A percentile compares a stretch with the other conserved stretches of the same genome.
Evolutionary conservation across 352 stramenopile species (phyloP).

Genomic region (Thalassiosira pacifica): DNA sequence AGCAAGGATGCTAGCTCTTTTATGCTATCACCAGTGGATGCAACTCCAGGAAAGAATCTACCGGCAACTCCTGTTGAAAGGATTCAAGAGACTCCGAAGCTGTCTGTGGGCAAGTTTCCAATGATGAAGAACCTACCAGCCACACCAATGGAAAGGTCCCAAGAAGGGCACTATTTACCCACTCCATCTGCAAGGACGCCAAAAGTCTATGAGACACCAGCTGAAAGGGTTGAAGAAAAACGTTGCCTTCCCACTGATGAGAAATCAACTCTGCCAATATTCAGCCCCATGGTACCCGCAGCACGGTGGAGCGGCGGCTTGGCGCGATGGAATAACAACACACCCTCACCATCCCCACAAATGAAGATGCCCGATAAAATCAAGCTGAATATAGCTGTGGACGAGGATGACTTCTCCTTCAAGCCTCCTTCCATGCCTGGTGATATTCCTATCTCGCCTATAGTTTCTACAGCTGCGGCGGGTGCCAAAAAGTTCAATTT

Average conservation of each 20-base stretch:
- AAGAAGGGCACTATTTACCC: constrained; percentile 8
- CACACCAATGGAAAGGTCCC: background rate
- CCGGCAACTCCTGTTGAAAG: no score
- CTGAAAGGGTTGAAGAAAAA: background rate
- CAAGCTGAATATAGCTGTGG: constrained; percentile 40
- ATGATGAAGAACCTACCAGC: background rate
- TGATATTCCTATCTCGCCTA: constrained; percentile 47
- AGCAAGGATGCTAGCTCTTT: constrained; percentile 23
- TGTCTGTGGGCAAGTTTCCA: background rate
- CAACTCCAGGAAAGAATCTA: background rate
- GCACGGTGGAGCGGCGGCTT: constrained; percentile 58
- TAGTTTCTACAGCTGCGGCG: constrained; percentile 8
- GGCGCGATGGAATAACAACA: constrained; percentile 32
- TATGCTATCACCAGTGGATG: background rate
- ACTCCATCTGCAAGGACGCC: background rate
- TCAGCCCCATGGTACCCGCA: constrained; percentile 28
- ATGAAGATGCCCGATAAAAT: background rate
- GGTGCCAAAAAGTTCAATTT: constrained; percentile 14
- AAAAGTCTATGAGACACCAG: background rate
- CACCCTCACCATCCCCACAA: background rate
- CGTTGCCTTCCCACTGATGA: background rate
- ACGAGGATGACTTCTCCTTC: constrained; percentile 68
- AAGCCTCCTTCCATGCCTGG: constrained; percentile 37
- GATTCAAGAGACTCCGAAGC: background rate
- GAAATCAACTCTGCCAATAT: background rate